Conservation (phyloP, 306 rosid species). For the Betula pendula region DNA sequence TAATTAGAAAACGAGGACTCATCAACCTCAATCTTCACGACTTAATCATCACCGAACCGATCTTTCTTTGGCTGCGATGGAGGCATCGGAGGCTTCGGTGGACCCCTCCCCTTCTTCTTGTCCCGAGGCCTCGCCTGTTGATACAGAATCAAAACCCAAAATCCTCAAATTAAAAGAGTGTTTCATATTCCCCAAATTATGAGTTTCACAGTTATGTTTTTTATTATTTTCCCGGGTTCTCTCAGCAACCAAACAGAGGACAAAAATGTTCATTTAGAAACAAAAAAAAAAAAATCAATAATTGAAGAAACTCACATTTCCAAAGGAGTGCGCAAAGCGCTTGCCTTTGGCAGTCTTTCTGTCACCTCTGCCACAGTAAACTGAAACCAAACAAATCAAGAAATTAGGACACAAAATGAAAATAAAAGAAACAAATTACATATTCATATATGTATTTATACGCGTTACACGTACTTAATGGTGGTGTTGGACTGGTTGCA, state of each 20-base stretch:
- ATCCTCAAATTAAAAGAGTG: not conserved
- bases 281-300: not conserved
- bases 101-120: constrained; percentile 5
- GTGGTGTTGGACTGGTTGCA: too few species aligned
- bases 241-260: not conserved
- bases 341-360: constrained; percentile 2
- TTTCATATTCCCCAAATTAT: not conserved
- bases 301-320: not conserved
- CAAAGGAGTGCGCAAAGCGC: constrained; percentile 1
- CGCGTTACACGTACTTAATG: too few species aligned
- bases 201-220: too few species aligned
- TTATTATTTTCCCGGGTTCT: too few species aligned
- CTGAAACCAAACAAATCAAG: not conserved
- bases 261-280: not conserved
- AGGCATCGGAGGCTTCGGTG: not conserved
- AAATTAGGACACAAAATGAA: too few species aligned
- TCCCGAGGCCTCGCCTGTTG: constrained; percentile 7
- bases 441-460: too few species aligned
- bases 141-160: not conserved
- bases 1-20: too few species aligned
- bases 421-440: too few species aligned
- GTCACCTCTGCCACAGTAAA: constrained; percentile 7
- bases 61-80: not conserved
- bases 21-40: too few species aligned
- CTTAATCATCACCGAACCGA: not conserved